Evolutionary conservation across 1,139 yeast genomes (phyloP).

Genomic region (Diutina scorzettiae): DNA sequence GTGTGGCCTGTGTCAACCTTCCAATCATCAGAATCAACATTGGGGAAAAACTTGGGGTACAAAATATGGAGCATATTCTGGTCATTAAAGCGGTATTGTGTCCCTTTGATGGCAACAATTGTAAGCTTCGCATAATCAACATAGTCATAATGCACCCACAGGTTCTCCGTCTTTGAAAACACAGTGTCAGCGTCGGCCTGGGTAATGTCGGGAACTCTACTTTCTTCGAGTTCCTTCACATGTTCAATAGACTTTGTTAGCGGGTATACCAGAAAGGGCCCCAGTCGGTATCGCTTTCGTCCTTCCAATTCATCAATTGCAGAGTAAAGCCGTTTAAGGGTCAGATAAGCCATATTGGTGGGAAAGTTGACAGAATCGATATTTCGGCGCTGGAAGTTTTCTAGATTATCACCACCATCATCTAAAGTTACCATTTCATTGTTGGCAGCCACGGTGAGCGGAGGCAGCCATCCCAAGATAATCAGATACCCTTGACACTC

Average conservation of each 20-base stretch:
- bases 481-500: slow-evolving; percentile 31
- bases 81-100: slow-evolving; percentile 24
- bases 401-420: slow-evolving; percentile 6
- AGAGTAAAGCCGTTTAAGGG: slow-evolving; percentile 19
- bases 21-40: slow-evolving; percentile 35
- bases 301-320: slow-evolving; percentile 19
- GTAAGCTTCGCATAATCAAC: slow-evolving; percentile 29
- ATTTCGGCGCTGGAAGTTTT: slow-evolving; percentile 22
- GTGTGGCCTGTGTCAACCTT: background rate
- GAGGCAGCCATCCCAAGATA: slow-evolving; percentile 30
- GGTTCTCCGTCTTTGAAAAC: slow-evolving; percentile 16
- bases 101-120: slow-evolving; percentile 32
- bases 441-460: slow-evolving; percentile 15
- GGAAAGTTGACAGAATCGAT: slow-evolving; percentile 27
- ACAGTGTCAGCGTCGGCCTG: slow-evolving; percentile 6
- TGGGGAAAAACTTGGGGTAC: slow-evolving; percentile 36
- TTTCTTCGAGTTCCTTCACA: background rate
- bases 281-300: background rate
- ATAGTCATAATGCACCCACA: slow-evolving; percentile 27
- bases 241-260: background rate
- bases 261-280: background rate
- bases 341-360: slow-evolving; percentile 18
- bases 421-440: background rate
- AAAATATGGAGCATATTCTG: slow-evolving; percentile 36
- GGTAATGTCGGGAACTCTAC: background rate